Evolutionary conservation across 192 early-diverging fungal genomes (phyloP).

Genomic region (Entophlyctis helioformis): DNA sequence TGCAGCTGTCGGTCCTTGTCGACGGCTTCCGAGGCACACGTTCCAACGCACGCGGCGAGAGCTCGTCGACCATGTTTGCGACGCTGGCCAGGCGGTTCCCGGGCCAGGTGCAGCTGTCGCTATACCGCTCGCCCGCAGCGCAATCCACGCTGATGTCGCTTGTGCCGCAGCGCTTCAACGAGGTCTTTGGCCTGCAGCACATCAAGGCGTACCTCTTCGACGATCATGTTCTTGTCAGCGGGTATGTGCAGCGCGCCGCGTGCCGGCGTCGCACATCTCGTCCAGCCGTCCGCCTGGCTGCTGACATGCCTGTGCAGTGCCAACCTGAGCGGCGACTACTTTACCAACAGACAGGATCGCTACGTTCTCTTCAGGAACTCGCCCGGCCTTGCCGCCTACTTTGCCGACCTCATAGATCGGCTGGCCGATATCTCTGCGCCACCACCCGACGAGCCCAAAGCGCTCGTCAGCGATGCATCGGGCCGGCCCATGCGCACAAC

Average conservation of each 20-base stretch:
- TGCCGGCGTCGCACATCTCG: no score
- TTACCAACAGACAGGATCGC: constrained; percentile 89
- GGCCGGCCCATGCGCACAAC: no score
- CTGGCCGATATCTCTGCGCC: constrained; percentile 50
- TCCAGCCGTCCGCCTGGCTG: no score
- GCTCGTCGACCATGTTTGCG: constrained; percentile 55
- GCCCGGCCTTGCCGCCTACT: constrained; percentile 53
- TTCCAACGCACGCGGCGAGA: constrained; percentile 26
- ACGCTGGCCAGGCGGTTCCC: constrained; percentile 56
- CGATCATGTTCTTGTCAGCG: constrained; percentile 65
- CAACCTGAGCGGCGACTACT: constrained; percentile 89
- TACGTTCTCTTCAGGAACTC: constrained; percentile 61
- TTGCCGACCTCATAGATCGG: constrained; percentile 46
- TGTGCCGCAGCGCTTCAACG: constrained; percentile 81
- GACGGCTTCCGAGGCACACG: constrained; percentile 85
- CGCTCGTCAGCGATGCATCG: no score
- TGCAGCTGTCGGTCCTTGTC: constrained; percentile 67
- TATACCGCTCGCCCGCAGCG: constrained; percentile 86
- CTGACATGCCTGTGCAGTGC: no score
- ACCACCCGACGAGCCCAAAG: no score
- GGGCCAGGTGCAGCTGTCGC: constrained; percentile 47
- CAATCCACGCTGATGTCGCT: constrained; percentile 51
- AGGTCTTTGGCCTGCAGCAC: constrained; percentile 88
- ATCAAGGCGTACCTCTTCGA: constrained; percentile 91
- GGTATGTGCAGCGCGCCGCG: no score